Base-by-base conservation (phyloP, 2,329 filamentous ascomycete genomes). In the Escovopsis weberi region DNA sequence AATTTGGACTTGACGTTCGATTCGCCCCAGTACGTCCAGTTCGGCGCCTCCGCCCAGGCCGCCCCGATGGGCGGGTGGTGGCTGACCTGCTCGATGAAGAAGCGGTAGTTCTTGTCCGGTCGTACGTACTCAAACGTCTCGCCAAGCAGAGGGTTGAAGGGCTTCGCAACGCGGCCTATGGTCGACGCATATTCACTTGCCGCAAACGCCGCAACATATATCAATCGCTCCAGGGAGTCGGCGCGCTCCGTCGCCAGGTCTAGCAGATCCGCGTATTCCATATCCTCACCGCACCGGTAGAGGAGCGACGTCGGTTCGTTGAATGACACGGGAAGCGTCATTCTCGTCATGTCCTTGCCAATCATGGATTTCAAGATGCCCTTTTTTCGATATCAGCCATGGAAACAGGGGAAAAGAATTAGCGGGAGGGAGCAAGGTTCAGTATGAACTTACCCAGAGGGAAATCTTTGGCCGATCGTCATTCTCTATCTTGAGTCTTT, bases 261-360 rank as follows among this genome's bases (percentile, higher is more conserved):
- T 30, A 98, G 72, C 6, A 98, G 75, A 53, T 96, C 86, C 0
- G 85, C 84, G 57, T 98, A 98, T 62, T 98, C 91, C 85, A 98
- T 89, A 56, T 98, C 91, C 64, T 98, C 91, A 5, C 85, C 86
- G 37, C 93, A 89, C 58, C 91, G 85, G 61, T 96, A 91, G 8
- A 98, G 73, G 11, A 98, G 69, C 6, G 91, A 96, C 0, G 91
- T 98, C 1, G 91, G 91, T 62, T 98, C 91, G 63, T 98, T 98
- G 69, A 98, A 96, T 1, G 91, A 94, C 2, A 98, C 91, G 0
- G 91, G 91, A 18, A 98, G 68, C 0, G 91, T 96, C 89, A 98
- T 98, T 68, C 93, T 96, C 33, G 91, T 96, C 91, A 98, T 96
- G 58, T 98, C 91, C 61, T 98, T 96, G 49, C 91, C 91, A 62